Conservation (phyloP, 129 eudicot species). For the Helianthus tuberosus region DNA sequence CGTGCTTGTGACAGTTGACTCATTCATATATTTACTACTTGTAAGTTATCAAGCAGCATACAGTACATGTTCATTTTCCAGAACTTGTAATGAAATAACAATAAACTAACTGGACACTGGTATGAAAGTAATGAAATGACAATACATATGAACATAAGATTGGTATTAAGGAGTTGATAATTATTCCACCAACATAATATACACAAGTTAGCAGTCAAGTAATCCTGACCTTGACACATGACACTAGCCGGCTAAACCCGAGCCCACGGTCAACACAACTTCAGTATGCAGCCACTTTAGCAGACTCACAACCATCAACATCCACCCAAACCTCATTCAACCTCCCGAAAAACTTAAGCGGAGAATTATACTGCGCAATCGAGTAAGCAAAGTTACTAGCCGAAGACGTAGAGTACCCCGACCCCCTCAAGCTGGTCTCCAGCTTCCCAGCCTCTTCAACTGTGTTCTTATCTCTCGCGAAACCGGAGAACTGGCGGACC, state of each 20-base stretch:
- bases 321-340: slow-evolving; percentile 93
- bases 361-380: slow-evolving; percentile 83
- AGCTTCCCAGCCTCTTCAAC: slow-evolving; percentile 74
- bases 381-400: slow-evolving; percentile 69
- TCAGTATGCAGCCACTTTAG: slow-evolving; percentile 55
- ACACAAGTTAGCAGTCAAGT: slow-evolving; percentile 17
- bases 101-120: not conserved
- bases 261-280: slow-evolving; percentile 5
- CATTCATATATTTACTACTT: no score
- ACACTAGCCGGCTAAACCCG: slow-evolving; percentile 23
- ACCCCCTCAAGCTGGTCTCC: slow-evolving; percentile 68
- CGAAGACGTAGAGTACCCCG: slow-evolving; percentile 64
- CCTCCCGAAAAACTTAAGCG: slow-evolving; percentile 62
- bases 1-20: no score
- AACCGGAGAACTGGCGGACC: slow-evolving; percentile 81
- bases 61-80: no score
- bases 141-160: slow-evolving; percentile 12
- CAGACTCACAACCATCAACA: slow-evolving; percentile 58
- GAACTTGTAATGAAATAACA: no score
- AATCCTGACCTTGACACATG: not conserved
- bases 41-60: no score
- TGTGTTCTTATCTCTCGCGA: slow-evolving; percentile 68
- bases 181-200: slow-evolving; percentile 21
- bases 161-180: not conserved
- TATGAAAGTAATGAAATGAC: not conserved